Base-by-base conservation (phyloP, 2,329 filamentous ascomycete species). In the Xylariales sp. region DNA sequence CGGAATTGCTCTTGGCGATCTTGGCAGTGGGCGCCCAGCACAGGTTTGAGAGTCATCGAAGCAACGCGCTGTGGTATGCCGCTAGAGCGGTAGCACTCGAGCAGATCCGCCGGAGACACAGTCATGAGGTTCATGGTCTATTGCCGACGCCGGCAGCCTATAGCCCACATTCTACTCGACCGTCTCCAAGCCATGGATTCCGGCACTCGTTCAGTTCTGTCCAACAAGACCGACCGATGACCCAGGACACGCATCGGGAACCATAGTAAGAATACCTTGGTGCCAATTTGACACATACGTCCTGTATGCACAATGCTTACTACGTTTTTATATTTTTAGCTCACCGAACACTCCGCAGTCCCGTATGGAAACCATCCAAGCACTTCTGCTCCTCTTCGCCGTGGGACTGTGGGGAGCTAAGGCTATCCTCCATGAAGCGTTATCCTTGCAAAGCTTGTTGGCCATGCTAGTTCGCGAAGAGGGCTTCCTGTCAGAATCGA, bases 21-120 rank as follows among this genome's bases (percentile, higher is more conserved):
- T 67, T 83, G 16, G 80, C 84, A 1, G 76, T 86, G 2, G 81
- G 81, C 10, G 81, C 81, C 0, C 79, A 82, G 50, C 84, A 84
- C 51, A 73, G 77, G 2, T 81, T 81, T 39, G 78, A 82, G 50
- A 74, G 67, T 42, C 73, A 78, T 34, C 66, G 76, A 31, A 74
- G 74, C 2, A 75, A 80, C 53, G 74, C 73, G 2, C 57, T 82
- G 4, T 82, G 77, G 76, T 80, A 80, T 53, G 76, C 76, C 0
- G 73, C 76, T 6, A 79, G 75, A 53, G 67, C 75, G 4, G 70
- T 82, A 12, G 72, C 75, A 0, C 60, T 73, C 42, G 77, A 80
- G 52, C 77, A 81, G 55, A 78, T 80, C 20, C 66, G 75, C 22
- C 66, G 76, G 28, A 63, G 77, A 34, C 70, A 76, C 45, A 79